Base-by-base conservation (phyloP, 345 rosid genomes). In the Pugionium cornutum region DNA sequence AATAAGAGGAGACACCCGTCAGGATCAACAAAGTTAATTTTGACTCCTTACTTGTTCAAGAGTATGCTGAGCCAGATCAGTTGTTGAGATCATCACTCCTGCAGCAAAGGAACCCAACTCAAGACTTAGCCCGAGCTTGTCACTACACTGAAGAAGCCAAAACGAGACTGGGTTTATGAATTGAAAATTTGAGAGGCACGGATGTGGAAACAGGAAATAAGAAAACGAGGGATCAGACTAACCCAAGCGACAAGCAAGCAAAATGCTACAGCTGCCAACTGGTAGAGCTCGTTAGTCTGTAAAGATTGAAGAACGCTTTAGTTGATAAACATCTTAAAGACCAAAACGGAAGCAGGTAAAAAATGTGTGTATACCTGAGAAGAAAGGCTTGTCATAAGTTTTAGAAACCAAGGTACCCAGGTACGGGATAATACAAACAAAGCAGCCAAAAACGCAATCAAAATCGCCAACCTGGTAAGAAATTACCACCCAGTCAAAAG, bases 211-310 rank as follows among this genome's bases (percentile, higher is more conserved):
- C 8, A 30, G 54, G 46, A 48, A 64, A 64, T 56, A n/a, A 69
- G 44, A 58, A 50, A 74, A 18, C 31, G 54, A 80, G 63, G 46
- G 75, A 75, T 37, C 66, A 64, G 70, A 59, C 90, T 66, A 75
- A 94, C 99, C 98, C 99, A 94, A 58, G 99, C 99, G 56, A 89
- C 94, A 74, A 94, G 89, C 66, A 94, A 85, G 82, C 97, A 94
- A 83, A 94, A 94, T 9, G 99, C 99, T 45, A 94, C 97, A 2
- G 90, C 69, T 25, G 99, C 99, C 81, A 94, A 80, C 81, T 89
- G 99, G 76, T 94, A 94, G 75, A 94, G 97, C 76, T 94, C 99
- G 62, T 94, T 88, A 57, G 97, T 94, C 97, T 92, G 89, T 70
- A 37, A 75, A 80, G 62, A 64, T 73, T 58, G 73, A 68, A 9